A percentile compares a stretch with the other conserved stretches of the same genome.
Evolutionary conservation across 2,329 filamentous ascomycete genomes (phyloP).

Genomic region (Lasiodiplodia citricola): DNA sequence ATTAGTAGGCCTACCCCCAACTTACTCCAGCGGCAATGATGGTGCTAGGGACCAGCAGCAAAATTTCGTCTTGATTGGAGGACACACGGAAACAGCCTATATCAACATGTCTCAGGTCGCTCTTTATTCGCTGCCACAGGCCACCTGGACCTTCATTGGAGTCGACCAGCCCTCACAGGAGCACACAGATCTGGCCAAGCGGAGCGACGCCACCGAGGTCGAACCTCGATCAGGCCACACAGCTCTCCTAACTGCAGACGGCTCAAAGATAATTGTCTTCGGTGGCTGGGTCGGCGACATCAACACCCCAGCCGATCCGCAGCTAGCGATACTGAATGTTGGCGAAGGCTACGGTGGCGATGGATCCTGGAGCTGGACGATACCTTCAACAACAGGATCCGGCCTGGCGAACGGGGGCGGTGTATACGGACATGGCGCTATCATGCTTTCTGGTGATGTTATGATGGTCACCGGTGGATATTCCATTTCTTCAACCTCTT

Average conservation of each 20-base stretch:
- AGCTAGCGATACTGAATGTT: conserved; percentile 77
- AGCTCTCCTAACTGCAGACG: conserved; percentile 79
- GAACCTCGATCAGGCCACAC: conserved; percentile 91
- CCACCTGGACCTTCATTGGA: conserved; percentile 81
- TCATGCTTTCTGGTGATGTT: conserved; percentile 65
- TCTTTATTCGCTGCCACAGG: conserved; percentile 83
- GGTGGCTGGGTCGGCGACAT: conserved; percentile 94
- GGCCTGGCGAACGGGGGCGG: conserved; percentile 53
- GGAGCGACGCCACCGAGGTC: conserved; percentile 55
- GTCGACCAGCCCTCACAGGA: conserved; percentile 57
- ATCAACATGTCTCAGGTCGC: conserved; percentile 94
- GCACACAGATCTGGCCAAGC: conserved; percentile 63
- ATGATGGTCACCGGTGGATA: conserved; percentile 68
- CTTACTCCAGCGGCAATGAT: conserved; percentile 68
- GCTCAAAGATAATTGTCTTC: conserved; percentile 75
- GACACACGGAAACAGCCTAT: conserved; percentile 82
- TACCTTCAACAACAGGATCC: conserved; percentile 59
- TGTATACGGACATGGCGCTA: conserved; percentile 66
- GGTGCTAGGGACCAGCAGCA: conserved; percentile 73
- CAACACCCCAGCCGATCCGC: conserved; percentile 76
- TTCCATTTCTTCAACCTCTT: conserved; percentile 50
- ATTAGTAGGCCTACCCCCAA: conserved; percentile 74
- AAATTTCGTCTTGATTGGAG: conserved; percentile 81
- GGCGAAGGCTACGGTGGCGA: conserved; percentile 71
- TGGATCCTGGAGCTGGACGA: conserved; percentile 71